Percentiles rank a stretch among this genome's conserved stretches.
These are phyloP conservation scores for Xylaria sp. DNA, from an alignment of 2,329 filamentous ascomycete species.

Conservation along the genomic window DNA sequence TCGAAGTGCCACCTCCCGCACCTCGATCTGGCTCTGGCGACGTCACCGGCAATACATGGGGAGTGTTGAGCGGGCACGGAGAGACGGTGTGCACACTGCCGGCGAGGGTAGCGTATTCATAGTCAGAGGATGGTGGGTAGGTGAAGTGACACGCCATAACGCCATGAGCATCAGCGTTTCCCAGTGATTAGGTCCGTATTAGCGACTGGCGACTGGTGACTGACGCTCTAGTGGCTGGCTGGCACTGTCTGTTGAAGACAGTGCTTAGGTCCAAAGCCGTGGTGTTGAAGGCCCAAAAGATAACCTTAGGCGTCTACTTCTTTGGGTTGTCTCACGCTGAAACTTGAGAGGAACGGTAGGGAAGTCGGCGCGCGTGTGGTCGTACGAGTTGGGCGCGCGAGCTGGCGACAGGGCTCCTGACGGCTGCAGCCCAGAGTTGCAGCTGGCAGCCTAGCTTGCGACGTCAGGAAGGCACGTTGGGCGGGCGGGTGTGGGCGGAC, in stretches of 20 bases:
- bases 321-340: slow-evolving; percentile 32
- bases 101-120: slow-evolving; percentile 15
- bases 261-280: slow-evolving; percentile 7
- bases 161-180: slow-evolving; percentile 9
- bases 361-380: not conserved
- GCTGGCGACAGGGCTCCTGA: not conserved
- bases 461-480: not conserved
- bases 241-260: slow-evolving; percentile 44
- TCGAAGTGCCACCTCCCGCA: slow-evolving; percentile 4
- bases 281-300: slow-evolving; percentile 42
- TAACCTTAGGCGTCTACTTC: slow-evolving; percentile 12
- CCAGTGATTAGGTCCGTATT: not conserved
- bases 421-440: slow-evolving; percentile 15
- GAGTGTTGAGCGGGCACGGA: slow-evolving; percentile 26
- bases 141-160: slow-evolving; percentile 14
- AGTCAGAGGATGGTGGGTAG: not conserved
- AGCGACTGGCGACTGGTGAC: no score
- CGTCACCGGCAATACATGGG: slow-evolving; percentile 1
- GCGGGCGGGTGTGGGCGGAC: not conserved
- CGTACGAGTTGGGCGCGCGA: not conserved
- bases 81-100: slow-evolving; percentile 5
- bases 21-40: not conserved
- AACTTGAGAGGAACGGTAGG: slow-evolving; percentile 4
- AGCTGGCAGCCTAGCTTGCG: slow-evolving; percentile 2
- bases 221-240: not conserved